phyloP scores from a whole-genome alignment of 2,329 filamentous ascomycete species.

The Hypoxylon sp. region DNA sequence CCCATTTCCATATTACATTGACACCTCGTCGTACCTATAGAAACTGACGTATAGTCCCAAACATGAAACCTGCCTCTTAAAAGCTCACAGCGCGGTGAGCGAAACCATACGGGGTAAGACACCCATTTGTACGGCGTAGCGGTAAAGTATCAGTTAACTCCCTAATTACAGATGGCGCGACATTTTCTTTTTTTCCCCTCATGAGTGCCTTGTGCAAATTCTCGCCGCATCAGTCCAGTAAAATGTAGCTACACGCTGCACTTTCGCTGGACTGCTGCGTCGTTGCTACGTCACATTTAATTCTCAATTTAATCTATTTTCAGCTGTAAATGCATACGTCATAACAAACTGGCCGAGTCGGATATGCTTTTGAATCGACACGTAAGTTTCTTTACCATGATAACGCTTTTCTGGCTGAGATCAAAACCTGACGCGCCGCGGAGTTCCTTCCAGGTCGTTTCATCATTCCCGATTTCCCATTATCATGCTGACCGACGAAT shows the following conservation, averaged over 20 bases:
- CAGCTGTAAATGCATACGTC: slow-evolving; percentile 9
- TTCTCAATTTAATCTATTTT: neutral
- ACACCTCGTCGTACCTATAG: slow-evolving; percentile 24
- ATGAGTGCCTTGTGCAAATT: neutral
- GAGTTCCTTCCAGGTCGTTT: neutral
- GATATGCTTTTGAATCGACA: neutral
- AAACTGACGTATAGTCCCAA: slow-evolving; percentile 22
- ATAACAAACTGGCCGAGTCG: neutral
- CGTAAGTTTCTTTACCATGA: slow-evolving; percentile 8
- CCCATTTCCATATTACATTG: slow-evolving; percentile 1
- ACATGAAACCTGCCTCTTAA: slow-evolving; percentile 7
- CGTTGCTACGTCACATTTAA: neutral
- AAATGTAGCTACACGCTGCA: neutral
- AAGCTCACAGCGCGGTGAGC: slow-evolving; percentile 25
- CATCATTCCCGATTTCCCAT: neutral
- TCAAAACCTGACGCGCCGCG: neutral
- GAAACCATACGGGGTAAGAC: neutral
- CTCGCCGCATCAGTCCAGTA: neutral
- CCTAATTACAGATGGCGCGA: neutral
- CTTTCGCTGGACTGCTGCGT: neutral
- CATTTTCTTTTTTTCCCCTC: neutral
- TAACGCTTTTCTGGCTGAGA: neutral
- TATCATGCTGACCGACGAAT: slow-evolving; percentile 4
- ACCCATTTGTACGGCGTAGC: neutral
- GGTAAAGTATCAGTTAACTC: slow-evolving; percentile 1